These are phyloP conservation scores for Pythium pyrilobum DNA, from an alignment of 352 stramenopile genomes.

Conservation along the genomic window DNA sequence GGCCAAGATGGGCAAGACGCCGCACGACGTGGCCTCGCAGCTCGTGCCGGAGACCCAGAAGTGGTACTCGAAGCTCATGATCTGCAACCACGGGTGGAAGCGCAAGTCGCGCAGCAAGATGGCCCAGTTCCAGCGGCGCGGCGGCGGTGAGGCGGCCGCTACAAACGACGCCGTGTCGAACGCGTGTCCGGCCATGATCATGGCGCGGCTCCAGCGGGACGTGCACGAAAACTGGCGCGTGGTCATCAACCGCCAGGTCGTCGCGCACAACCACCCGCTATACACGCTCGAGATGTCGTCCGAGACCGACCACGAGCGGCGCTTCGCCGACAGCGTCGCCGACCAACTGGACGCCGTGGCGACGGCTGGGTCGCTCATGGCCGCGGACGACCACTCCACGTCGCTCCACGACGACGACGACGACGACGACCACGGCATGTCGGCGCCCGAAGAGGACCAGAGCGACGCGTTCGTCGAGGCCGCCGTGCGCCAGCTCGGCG, in stretches of 20 bases:
- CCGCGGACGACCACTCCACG: not conserved
- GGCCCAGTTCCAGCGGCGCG: not conserved
- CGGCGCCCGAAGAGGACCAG: slow-evolving; percentile 2
- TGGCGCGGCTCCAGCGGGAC: slow-evolving; percentile 62
- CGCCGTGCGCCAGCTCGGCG: slow-evolving; percentile 3
- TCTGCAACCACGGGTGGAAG: slow-evolving; percentile 73
- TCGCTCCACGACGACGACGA: not conserved
- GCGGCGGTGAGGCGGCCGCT: not conserved
- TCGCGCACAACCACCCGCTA: slow-evolving; percentile 52
- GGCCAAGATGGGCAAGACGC: slow-evolving; percentile 30
- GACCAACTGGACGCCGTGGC: not conserved
- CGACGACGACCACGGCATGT: not conserved
- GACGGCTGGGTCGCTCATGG: not conserved
- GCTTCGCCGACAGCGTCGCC: not conserved
- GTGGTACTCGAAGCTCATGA: slow-evolving; percentile 77
- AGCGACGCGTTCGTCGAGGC: slow-evolving; percentile 10
- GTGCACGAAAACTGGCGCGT: slow-evolving; percentile 57
- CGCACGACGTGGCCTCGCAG: slow-evolving; percentile 18
- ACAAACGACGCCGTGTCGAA: slow-evolving; percentile 2
- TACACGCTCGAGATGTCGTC: slow-evolving; percentile 4
- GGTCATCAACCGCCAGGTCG: slow-evolving; percentile 61
- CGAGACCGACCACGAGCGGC: not conserved
- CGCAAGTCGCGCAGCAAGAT: slow-evolving; percentile 49
- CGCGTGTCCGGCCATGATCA: slow-evolving; percentile 60
- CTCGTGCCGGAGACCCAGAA: slow-evolving; percentile 50